Percentiles rank a stretch among this genome's conserved stretches.
These are phyloP conservation scores for Histomonas meleagridis DNA, from an alignment of 208 protist genomes.

Conservation along the genomic window DNA sequence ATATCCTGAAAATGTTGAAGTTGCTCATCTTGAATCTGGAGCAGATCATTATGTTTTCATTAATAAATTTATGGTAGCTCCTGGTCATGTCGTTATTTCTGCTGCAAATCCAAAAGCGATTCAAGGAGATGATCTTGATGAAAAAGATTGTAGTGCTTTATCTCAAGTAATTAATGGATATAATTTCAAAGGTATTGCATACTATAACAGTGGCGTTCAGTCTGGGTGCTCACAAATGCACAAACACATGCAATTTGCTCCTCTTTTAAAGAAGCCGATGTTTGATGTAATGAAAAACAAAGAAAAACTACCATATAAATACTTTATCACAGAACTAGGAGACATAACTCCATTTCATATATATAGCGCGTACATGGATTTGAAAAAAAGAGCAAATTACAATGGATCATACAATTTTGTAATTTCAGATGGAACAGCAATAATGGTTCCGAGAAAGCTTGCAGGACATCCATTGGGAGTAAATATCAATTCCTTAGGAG, in stretches of 20 bases:
- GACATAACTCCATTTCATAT: not conserved
- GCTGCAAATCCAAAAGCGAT: not conserved
- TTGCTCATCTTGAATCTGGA: not conserved
- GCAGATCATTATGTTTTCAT: conserved; percentile 18
- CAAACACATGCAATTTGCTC: conserved; percentile 19
- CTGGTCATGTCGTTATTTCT: not conserved
- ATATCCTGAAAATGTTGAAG: not conserved
- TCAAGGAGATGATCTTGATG: not conserved
- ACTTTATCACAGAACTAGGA: not conserved
- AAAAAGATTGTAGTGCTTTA: not conserved
- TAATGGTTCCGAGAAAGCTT: not conserved
- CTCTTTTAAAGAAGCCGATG: not conserved
- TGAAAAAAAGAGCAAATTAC: no score
- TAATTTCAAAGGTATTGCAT: not conserved
- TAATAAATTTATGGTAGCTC: not conserved
- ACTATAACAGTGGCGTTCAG: not conserved
- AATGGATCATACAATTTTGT: not conserved
- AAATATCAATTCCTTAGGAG: conserved; percentile 6
- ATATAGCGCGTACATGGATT: not conserved
- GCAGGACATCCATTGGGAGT: not conserved
- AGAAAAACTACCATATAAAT: not conserved
- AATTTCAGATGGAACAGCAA: not conserved
- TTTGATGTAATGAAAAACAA: not conserved
- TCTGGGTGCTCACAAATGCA: not conserved
- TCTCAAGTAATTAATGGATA: not conserved